Evolutionary conservation across 1,139 yeast genomes (phyloP).

Genomic region (Meyerozyma elateridarum): DNA sequence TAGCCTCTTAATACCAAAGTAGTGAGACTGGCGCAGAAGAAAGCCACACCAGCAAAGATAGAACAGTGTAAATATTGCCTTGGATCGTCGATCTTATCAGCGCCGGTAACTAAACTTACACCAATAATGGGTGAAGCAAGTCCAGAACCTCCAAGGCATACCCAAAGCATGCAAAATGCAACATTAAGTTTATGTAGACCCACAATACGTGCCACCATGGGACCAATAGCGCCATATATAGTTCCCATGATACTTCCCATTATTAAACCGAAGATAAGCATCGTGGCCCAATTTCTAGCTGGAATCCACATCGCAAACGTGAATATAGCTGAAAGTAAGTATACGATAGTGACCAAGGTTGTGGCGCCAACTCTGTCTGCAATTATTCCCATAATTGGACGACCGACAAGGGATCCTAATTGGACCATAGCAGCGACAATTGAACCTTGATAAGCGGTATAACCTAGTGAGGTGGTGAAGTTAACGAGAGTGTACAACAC

Average conservation of each 20-base stretch:
- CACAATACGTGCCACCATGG: slow-evolving; percentile 30
- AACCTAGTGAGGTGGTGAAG: slow-evolving; percentile 25
- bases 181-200: slow-evolving; percentile 48
- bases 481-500: slow-evolving; percentile 32
- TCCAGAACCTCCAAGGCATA: slow-evolving; percentile 41
- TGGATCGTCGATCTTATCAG: slow-evolving; percentile 28
- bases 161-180: slow-evolving; percentile 46
- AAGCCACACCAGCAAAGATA: slow-evolving; percentile 50
- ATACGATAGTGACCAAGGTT: slow-evolving; percentile 34
- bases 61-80: slow-evolving; percentile 45
- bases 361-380: slow-evolving; percentile 45
- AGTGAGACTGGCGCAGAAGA: slow-evolving; percentile 35
- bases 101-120: slow-evolving; percentile 35
- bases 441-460: slow-evolving; percentile 33
- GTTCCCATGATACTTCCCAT: slow-evolving; percentile 51
- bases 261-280: slow-evolving; percentile 41
- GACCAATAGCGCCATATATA: slow-evolving; percentile 17
- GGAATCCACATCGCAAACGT: slow-evolving; percentile 61
- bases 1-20: slow-evolving; percentile 45
- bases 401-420: slow-evolving; percentile 34
- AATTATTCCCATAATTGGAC: slow-evolving; percentile 43
- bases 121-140: slow-evolving; percentile 53
- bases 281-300: slow-evolving; percentile 48
- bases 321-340: slow-evolving; percentile 30
- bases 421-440: slow-evolving; percentile 48